Base-by-base conservation (phyloP, 805 yeast species). In the Kuraishia borneana region DNA sequence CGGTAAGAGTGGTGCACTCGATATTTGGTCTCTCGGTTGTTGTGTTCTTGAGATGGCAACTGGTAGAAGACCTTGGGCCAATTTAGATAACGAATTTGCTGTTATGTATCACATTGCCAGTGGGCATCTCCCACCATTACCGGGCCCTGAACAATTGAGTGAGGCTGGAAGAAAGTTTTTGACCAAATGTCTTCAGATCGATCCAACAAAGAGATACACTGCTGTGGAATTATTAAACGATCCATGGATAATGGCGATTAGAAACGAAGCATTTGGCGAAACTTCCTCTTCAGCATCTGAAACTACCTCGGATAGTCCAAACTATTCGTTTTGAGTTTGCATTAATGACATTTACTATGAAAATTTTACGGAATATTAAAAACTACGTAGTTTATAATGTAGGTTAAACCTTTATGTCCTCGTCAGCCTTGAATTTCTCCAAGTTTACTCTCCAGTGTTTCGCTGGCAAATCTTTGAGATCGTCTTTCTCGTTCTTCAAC, bases 91-190 rank as follows among this genome's bases (percentile, higher is more conserved):
- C 50, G 97, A 89, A 51, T 92, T 94, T 94, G 96, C 97, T 2
- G 83, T 92, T 34, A 89, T 92, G 97, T 92, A 88, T 50, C 96
- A 85, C 53, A 92, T 92, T 49, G 97, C 96, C 1, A 94, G 95
- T 2, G 95, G 96, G 2, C 92, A 84, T 51, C 66, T 74, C 38
- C 98, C 98, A 0, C 85, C 73, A 45, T 63, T 89, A 35, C 98
- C 98, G 4, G 54, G 75, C 0, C 57, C 66, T 2, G 92, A 81
- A 39, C 95, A 85, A 55, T 61, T 92, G 35, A 77, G 92, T 43
- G 69, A 65, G 12, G 72, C 65, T 10, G 97, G 98, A 13, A 68
- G 64, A 33, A 63, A 63, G 17, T 88, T 92, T 53, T 57, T 92
- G 42, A 63, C 73, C 10, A 68, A 77, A 42, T 83, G 96, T 53